Conservation (phyloP, 805 yeast genomes). For the Candida tallmaniae region DNA sequence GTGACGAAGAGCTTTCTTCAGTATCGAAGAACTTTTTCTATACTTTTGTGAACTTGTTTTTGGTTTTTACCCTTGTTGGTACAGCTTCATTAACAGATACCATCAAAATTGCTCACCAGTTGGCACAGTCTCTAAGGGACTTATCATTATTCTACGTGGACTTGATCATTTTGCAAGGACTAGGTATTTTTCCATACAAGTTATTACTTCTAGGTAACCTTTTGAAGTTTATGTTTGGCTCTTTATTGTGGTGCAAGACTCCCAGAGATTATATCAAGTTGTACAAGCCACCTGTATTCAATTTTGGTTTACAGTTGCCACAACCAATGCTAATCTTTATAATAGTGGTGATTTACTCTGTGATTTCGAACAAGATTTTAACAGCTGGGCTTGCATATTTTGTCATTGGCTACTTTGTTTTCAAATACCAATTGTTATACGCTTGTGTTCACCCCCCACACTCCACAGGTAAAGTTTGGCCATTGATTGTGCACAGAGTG, state of each 20-base stretch:
- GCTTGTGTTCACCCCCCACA: slow-evolving; percentile 95
- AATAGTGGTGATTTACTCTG: slow-evolving; percentile 82
- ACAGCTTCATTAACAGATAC: slow-evolving; percentile 89
- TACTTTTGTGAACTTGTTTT: slow-evolving; percentile 86
- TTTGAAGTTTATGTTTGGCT: slow-evolving; percentile 56
- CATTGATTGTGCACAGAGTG: slow-evolving; percentile 77
- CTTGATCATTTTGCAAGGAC: slow-evolving; percentile 70
- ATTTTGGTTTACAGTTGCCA: slow-evolving; percentile 87
- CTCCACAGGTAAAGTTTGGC: slow-evolving; percentile 97
- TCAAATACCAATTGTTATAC: slow-evolving; percentile 84
- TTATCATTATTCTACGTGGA: slow-evolving; percentile 88
- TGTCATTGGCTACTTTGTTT: slow-evolving; percentile 79
- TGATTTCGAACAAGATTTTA: slow-evolving; percentile 82
- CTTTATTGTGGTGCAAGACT: slow-evolving; percentile 64
- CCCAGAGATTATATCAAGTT: slow-evolving; percentile 76
- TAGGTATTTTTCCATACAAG: slow-evolving; percentile 89
- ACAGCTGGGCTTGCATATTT: slow-evolving; percentile 83
- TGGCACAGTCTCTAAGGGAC: slow-evolving; percentile 77
- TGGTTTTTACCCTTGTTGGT: slow-evolving; percentile 92
- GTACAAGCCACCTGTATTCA: slow-evolving; percentile 86
- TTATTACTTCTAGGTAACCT: slow-evolving; percentile 77
- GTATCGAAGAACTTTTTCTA: slow-evolving; percentile 93
- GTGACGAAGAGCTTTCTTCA: slow-evolving; percentile 87
- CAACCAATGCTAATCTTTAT: slow-evolving; percentile 85
- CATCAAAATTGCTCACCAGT: slow-evolving; percentile 77